Base-by-base conservation (phyloP, 371 early-diverging fungal species). In the Choanephora cucurbitarum region DNA sequence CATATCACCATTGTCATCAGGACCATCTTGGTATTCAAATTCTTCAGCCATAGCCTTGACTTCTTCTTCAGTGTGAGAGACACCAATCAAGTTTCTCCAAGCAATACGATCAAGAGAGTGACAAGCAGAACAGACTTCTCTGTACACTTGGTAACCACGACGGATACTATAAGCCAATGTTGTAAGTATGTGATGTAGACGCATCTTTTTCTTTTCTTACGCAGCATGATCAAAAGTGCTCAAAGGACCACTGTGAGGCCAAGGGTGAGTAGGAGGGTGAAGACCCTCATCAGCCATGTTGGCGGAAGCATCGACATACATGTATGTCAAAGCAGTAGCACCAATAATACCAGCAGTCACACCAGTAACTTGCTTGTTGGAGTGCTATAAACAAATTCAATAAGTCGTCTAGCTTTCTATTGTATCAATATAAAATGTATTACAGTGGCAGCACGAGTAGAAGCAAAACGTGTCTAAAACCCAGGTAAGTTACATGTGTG, bases 121-220 rank as follows among this genome's bases (percentile, higher is more conserved):
- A 82, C 98, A 98, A 43, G 95, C 91, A 50, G 98, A 83, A 78
- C 98, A 98, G 51, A 98, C 92, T 71, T 97, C 98, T 80, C 91
- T 91, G 86, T 96, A 98, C 23, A 98, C 98, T 73, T 96, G 98
- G 82, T 92, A 98, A 60, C 98, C 98, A 80, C 97, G 96, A 67
- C 97, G 95, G 50, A 97, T 89, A 67, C 94, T 93, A 59, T 19
- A 44, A 7, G 28, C 5, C 15, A 17, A 6, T 33, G 54, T 7
- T 32, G 37, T 54, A 17, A 28, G 28, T 44, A 15, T 34, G 19
- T 31, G 52, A 21, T 9, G 17, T 28, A 50, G 31, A 45, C 85
- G n/a, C n/a, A n/a, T n/a, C n/a, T n/a, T n/a, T n/a, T n/a, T n/a
- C n/a, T n/a, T n/a, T n/a, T n/a, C n/a, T 69, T 87, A 94, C 94